Base-by-base conservation (phyloP, 2,329 filamentous ascomycete genomes). In the Exophiala lecanii-corni region DNA sequence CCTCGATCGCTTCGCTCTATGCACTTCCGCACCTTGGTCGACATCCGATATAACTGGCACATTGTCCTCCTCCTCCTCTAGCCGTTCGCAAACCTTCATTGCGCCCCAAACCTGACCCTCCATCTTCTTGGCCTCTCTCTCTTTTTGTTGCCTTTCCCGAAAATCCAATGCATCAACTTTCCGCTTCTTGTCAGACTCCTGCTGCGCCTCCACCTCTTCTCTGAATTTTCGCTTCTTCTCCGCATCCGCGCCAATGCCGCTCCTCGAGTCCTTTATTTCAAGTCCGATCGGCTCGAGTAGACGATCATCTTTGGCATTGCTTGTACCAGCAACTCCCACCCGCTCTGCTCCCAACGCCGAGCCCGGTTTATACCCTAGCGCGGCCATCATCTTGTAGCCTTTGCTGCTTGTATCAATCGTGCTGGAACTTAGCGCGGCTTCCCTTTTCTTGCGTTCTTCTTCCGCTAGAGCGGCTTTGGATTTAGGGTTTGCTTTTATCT, bases 301-400 rank as follows among this genome's bases (percentile, higher is more conserved):
- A 4, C 69, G 68, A 36, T 67, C 54, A 31, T 55, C 55, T 51
- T 56, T 45, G 20, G 38, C 53, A 7, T 26, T 12, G 12, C 23
- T 26, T 12, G 7, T 12, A 26, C 45, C 48, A 7, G 45, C 47
- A 5, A 58, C 57, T 9, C 55, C 57, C 18, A 67, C 65, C 6
- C 67, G 67, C n/a, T 72, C 69, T 55, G 76, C 79, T 1, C 92
- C 92, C 2, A 97, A 70, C 0, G 81, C 75, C 25, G 79, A 80
- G 17, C 89, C 89, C 15, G 78, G 72, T 45, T 80, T 83, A 69
- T 94, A 98, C 1, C 92, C 92, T 74, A 98, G 86, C 65, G 87
- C 91, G 16, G 87, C 84, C 89, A 98, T 95, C 88, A 98, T 96
- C 53, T 86, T 81, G 49, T 94, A 79, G 1, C 91, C 92, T 61